These are phyloP conservation scores for Ziziphus jujuba DNA, from an alignment of 306 rosid genomes.

Conservation along the genomic window DNA sequence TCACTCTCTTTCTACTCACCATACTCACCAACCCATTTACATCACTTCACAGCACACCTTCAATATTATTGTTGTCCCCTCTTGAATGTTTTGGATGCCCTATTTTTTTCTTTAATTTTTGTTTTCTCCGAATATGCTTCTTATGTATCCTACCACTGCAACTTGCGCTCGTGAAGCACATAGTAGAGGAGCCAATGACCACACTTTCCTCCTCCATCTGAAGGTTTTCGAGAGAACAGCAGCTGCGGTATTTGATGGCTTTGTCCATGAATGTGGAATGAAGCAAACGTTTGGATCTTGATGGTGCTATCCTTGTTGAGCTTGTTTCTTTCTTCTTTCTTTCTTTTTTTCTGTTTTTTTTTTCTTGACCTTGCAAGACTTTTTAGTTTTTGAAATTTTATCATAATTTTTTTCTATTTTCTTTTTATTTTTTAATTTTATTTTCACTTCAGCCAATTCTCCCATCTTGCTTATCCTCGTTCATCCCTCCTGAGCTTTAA, in stretches of 20 bases:
- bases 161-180: not conserved
- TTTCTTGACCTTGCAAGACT: constrained; percentile 97
- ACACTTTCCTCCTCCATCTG: not conserved
- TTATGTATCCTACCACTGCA: not conserved
- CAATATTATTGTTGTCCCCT: not conserved
- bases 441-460: constrained; percentile 7
- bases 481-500: constrained; percentile 79
- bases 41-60: constrained; percentile 42
- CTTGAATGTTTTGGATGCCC: constrained; percentile 19
- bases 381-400: not conserved
- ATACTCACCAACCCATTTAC: constrained; percentile 37
- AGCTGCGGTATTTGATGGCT: constrained; percentile 8
- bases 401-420: rapidly evolving
- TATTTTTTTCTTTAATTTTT: constrained; percentile 28
- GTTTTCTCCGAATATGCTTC: not conserved
- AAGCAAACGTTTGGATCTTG: not conserved
- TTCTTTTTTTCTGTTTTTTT: constrained; percentile 35
- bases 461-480: not conserved
- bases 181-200: not conserved
- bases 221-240: constrained; percentile 7
- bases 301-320: constrained; percentile 75
- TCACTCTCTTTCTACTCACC: constrained; percentile 17
- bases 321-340: not conserved
- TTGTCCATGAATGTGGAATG: constrained; percentile 15
- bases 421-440: rapidly evolving